These are phyloP conservation scores for Vanrija humicola DNA, from an alignment of 1,284 basidiomycete genomes.

Conservation along the genomic window DNA sequence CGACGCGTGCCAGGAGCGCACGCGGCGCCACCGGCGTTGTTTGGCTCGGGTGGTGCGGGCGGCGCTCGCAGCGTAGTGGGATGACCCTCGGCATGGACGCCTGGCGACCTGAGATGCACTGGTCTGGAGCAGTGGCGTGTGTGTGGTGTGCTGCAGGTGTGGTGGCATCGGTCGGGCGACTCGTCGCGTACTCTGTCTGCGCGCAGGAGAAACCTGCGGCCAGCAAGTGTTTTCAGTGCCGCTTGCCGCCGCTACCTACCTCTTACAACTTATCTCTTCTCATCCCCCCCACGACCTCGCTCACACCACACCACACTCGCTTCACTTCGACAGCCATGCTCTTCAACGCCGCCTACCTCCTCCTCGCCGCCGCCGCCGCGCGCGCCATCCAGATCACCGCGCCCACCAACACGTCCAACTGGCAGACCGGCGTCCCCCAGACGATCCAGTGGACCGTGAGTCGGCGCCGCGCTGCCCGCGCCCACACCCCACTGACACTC, in stretches of 20 bases:
- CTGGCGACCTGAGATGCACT: no score
- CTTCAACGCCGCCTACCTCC: slow-evolving; percentile 16
- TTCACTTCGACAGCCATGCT: slow-evolving; percentile 13
- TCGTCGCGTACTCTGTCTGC: no score
- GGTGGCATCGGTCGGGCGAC: no score
- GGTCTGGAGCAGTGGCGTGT: no score
- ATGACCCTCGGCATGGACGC: no score
- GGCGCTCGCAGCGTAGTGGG: no score
- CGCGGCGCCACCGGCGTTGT: no score
- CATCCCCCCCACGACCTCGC: background rate
- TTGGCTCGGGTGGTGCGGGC: no score
- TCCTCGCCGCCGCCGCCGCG: slow-evolving; percentile 23
- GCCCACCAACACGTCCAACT: slow-evolving; percentile 31
- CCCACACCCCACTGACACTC: background rate
- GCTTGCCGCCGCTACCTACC: background rate
- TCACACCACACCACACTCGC: slow-evolving; percentile 1
- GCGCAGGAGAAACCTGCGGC: background rate
- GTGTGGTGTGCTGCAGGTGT: no score
- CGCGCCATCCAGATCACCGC: slow-evolving; percentile 32
- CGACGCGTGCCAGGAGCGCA: no score
- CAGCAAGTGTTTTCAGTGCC: background rate
- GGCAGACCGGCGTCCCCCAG: slow-evolving; percentile 24
- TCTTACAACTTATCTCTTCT: background rate
- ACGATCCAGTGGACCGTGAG: slow-evolving; percentile 39
- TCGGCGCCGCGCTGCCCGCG: background rate